Percentiles rank a stretch among this genome's conserved stretches.
Conservation (phyloP, 768 basidiomycete species). For the Tricholoma matsutake region DNA sequence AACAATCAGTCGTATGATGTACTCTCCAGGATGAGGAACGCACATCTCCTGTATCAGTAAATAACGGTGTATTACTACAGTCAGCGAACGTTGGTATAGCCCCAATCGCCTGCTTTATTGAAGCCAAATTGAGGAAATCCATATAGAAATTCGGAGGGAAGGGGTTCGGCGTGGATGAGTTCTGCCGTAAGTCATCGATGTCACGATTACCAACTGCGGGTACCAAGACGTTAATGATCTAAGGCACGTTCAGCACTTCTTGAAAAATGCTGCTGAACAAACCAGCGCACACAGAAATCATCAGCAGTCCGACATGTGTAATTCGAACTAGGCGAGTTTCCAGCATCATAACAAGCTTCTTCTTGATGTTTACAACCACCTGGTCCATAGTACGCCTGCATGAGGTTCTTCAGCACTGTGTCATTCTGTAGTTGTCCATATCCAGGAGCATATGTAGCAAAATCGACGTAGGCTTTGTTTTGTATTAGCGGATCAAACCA, state of each 20-base stretch:
- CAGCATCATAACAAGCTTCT: constrained; percentile 54
- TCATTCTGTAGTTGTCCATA: constrained; percentile 60
- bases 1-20: neutral
- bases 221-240: constrained; percentile 45
- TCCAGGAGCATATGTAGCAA: constrained; percentile 60
- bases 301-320: constrained; percentile 49
- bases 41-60: constrained; percentile 56
- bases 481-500: constrained; percentile 62
- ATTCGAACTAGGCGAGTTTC: constrained; percentile 42
- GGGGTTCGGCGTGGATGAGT: constrained; percentile 32
- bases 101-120: constrained; percentile 49
- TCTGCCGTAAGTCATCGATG: constrained; percentile 56
- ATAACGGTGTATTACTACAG: constrained; percentile 45
- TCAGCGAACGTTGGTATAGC: constrained; percentile 46
- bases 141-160: constrained; percentile 61
- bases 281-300: constrained; percentile 48
- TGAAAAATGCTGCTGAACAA: neutral
- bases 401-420: constrained; percentile 43
- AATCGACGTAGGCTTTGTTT: constrained; percentile 56
- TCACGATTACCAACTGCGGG: constrained; percentile 55
- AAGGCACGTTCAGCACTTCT: neutral
- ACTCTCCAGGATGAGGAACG: constrained; percentile 11
- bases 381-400: constrained; percentile 41
- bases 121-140: constrained; percentile 37
- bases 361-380: constrained; percentile 56